Base-by-base conservation (phyloP, 2,329 filamentous ascomycete species). In the Aureobasidium sp. region DNA sequence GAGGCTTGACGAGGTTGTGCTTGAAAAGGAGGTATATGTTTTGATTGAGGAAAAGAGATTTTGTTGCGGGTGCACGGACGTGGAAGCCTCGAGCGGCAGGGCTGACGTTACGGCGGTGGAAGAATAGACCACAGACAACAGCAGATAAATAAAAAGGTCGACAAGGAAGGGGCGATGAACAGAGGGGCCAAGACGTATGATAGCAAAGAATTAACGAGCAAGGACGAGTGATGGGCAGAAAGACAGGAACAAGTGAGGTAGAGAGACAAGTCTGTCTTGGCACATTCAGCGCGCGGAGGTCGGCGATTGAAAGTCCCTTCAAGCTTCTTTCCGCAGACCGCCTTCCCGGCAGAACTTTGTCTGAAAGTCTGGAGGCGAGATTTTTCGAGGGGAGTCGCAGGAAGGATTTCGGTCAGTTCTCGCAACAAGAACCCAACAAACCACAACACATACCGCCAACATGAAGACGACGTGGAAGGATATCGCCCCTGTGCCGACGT, bases 391-490 rank as follows among this genome's bases (percentile, higher is more conserved):
- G 3, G 8, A 29, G 41, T 44, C 41, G 25, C 10, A 11, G 47
- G 37, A 29, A 37, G 45, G 32, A 27, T 49, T 59, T 59, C 21
- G 45, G 57, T 42, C 27, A 48, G 30, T 25, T 60, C 47, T 60
- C 47, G 44, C 54, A 48, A 58, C 44, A 48, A 29, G 36, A 44
- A 47, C 30, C 41, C 34, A 59, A 34, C 13, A 9, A 25, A 42
- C 44, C 25, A 49, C 21, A n/a, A 36, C 57, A 50, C n/a, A 61
- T 11, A 54, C 68, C 66, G 67, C 61, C 64, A 73, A 64, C 44
- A 83, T 83, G 81, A 83, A 83, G 79, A 83, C 80, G 52, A 82
- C 81, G 45, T 83, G 81, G 81, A 83, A 84, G 71, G 81, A 84
- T 67, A 75, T 73, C 63, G 74, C 71, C 62, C 69, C 70, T 68